These are phyloP conservation scores for Medicago arabica DNA, from an alignment of 306 rosid species.

Conservation along the genomic window DNA sequence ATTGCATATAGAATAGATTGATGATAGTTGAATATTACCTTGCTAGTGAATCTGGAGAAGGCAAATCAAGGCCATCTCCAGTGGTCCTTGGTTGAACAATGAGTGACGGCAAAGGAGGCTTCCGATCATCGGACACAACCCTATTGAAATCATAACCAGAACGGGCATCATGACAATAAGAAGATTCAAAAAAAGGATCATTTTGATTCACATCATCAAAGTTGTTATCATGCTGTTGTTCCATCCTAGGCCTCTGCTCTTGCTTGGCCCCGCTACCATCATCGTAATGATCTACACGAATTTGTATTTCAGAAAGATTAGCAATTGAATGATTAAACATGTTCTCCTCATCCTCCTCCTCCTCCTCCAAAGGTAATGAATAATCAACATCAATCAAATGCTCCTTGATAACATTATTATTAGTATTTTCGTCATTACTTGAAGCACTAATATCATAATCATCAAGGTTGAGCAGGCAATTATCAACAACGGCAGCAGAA, in stretches of 20 bases:
- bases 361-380: neutral
- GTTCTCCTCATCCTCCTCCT: neutral
- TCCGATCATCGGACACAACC: no score
- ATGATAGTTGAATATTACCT: no score
- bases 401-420: neutral
- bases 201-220: neutral
- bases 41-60: no score
- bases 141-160: no score
- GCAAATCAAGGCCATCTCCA: no score
- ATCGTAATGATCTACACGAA: neutral
- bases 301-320: neutral
- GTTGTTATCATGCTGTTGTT: neutral
- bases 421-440: neutral
- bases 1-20: no score
- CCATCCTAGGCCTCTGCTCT: neutral
- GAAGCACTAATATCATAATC: neutral
- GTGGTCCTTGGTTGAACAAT: no score
- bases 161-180: no score
- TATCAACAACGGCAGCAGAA: constrained; percentile 52
- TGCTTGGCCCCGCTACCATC: no score
- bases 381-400: constrained; percentile 9
- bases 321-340: neutral
- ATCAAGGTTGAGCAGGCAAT: constrained; percentile 48
- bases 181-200: neutral
- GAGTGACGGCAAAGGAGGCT: no score